A percentile compares a stretch with the other conserved stretches of the same genome.
Conservation (phyloP, 2,329 filamentous ascomycete genomes). For the Fusarium heterosporum region DNA sequence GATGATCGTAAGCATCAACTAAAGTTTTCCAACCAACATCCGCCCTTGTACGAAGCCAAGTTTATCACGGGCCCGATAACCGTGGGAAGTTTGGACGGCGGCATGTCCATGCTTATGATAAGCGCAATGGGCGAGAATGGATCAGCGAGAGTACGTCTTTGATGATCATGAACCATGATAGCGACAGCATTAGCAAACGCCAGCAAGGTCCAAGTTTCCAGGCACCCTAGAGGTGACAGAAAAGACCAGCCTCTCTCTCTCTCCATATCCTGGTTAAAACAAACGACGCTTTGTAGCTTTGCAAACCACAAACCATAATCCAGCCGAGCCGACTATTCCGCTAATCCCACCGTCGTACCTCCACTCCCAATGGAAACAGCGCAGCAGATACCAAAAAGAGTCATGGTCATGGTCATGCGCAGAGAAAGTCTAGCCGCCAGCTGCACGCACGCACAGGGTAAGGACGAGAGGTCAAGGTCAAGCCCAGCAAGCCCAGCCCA, state of each 20-base stretch:
- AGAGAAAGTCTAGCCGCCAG: constrained; percentile 31
- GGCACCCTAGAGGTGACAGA: constrained; percentile 1
- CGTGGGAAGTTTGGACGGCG: constrained; percentile 5
- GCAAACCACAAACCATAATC: constrained; percentile 8
- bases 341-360: constrained; percentile 7
- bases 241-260: no score
- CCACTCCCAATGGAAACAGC: constrained; percentile 22
- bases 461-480: neutral
- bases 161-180: neutral
- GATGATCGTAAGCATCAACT: constrained; percentile 23
- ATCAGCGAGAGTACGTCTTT: constrained; percentile 13
- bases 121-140: constrained; percentile 24
- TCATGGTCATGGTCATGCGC: constrained; percentile 35
- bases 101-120: constrained; percentile 26
- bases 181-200: neutral
- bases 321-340: constrained; percentile 13
- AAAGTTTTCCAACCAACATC: constrained; percentile 23
- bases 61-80: constrained; percentile 30
- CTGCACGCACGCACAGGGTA: constrained; percentile 30
- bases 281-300: constrained; percentile 2
- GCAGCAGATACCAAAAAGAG: constrained; percentile 16
- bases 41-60: constrained; percentile 17
- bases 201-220: neutral
- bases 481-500: constrained; percentile 31
- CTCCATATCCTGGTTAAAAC: constrained; percentile 2